Conservation (phyloP, 305 asterid genomes). For the Striga hermonthica region DNA sequence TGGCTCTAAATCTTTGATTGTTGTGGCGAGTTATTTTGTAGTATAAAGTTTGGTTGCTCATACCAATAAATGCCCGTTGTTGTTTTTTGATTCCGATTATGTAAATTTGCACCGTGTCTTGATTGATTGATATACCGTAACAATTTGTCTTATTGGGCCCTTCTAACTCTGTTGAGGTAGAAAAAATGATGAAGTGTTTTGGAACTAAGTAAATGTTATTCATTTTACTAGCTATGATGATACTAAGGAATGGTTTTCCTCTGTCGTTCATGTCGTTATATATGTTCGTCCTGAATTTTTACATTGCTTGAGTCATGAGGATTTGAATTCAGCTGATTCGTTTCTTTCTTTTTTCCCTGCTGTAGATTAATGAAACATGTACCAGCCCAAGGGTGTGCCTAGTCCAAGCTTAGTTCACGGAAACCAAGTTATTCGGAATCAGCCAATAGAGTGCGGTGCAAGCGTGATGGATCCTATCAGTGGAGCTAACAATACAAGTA, state of each 20-base stretch:
- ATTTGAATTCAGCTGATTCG: constrained; percentile 13
- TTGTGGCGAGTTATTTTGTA: no score
- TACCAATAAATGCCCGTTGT: constrained; percentile 10
- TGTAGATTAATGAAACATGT: constrained; percentile 40
- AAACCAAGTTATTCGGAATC: constrained; percentile 38
- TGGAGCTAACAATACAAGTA: constrained; percentile 48
- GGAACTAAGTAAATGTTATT: constrained; percentile 1
- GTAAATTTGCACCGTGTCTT: background rate
- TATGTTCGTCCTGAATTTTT: background rate
- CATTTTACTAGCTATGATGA: no score
- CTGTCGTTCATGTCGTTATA: constrained; percentile 4
- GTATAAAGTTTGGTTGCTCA: no score
- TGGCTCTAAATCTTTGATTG: no score
- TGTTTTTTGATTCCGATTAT: constrained; percentile 18
- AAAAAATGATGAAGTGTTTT: background rate
- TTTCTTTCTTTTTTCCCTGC: constrained; percentile 17
- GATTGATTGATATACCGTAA: background rate
- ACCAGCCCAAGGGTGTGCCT: constrained; percentile 41
- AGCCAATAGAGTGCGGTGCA: constrained; percentile 43
- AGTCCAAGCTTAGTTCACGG: constrained; percentile 48
- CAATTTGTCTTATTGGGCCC: constrained; percentile 13
- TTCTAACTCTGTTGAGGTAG: constrained; percentile 10
- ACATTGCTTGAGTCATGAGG: constrained; percentile 16
- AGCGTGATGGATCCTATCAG: constrained; percentile 46
- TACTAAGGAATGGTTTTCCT: background rate